A percentile compares a stretch with the other conserved stretches of the same genome.
phyloP scores from a whole-genome alignment of 441 rosid genomes.

The Adansonia grandidieri region DNA sequence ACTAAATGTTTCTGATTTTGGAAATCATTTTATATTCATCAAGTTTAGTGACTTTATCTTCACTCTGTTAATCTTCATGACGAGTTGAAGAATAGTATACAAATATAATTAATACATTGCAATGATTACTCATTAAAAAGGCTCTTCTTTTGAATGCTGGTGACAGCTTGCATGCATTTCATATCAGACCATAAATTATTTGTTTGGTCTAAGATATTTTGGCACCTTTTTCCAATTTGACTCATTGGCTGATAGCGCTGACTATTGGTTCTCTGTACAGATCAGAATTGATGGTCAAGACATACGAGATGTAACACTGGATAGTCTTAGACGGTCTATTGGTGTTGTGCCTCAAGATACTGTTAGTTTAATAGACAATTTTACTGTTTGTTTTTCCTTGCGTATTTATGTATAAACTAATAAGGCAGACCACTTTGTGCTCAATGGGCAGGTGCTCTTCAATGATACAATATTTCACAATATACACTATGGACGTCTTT shows the following conservation, averaged over 20 bases:
- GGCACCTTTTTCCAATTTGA: conserved; percentile 8
- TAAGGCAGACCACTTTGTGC: conserved; percentile 27
- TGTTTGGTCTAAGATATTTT: conserved; percentile 10
- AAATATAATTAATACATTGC: not conserved
- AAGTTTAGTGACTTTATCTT: conserved; percentile 1
- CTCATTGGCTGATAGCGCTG: not conserved
- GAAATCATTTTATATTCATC: not conserved
- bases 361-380: conserved; percentile 49
- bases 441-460: conserved; percentile 78
- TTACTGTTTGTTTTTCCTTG: not conserved
- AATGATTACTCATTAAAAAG: conserved; percentile 9
- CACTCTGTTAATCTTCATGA: not conserved
- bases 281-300: conserved; percentile 88
- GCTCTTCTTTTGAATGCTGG: conserved; percentile 12
- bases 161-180: conserved; percentile 3
- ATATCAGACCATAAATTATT: not conserved
- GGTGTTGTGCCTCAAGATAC: conserved; percentile 99
- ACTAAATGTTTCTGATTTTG: not conserved
- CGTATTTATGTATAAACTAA: conserved; percentile 21
- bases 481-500: conserved; percentile 90
- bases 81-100: not conserved
- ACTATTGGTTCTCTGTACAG: conserved; percentile 43
- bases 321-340: conserved; percentile 73
- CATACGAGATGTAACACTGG: conserved; percentile 70
- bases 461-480: conserved; percentile 96